Conservation (phyloP, 2,329 filamentous ascomycete genomes). For the Stachybotrys chartarum region DNA sequence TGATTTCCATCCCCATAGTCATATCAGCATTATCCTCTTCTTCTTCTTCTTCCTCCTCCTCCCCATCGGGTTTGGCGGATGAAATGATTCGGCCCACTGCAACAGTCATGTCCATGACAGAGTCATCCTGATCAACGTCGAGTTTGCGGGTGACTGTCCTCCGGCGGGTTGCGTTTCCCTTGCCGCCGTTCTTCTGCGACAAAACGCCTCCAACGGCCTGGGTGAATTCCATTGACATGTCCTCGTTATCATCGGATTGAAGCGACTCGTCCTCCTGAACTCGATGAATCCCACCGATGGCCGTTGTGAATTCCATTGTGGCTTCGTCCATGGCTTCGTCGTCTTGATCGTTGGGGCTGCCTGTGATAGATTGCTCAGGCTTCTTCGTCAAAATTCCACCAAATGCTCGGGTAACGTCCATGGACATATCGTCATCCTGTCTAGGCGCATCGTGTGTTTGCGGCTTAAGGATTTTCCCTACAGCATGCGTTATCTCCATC, state of each 20-base stretch:
- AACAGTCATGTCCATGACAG: conserved; percentile 48
- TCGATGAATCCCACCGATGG: conserved; percentile 62
- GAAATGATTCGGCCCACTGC: conserved; percentile 48
- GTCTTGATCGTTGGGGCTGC: conserved; percentile 15
- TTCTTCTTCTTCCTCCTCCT: conserved; percentile 28
- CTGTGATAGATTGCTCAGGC: conserved; percentile 3
- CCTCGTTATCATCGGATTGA: conserved; percentile 45
- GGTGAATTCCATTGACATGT: conserved; percentile 76
- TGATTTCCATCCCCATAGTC: conserved; percentile 59
- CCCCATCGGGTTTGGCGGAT: conserved; percentile 17
- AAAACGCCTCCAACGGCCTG: conserved; percentile 55
- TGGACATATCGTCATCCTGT: conserved; percentile 68
- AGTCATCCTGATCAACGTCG: conserved; percentile 21
- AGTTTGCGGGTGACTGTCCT: conserved; percentile 21
- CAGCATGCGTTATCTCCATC: conserved; percentile 49
- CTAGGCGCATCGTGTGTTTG: conserved; percentile 32
- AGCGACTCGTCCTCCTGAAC: conserved; percentile 21
- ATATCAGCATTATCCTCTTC: conserved; percentile 13
- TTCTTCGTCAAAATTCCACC: conserved; percentile 64
- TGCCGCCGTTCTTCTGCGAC: conserved; percentile 18
- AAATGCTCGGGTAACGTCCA: conserved; percentile 84
- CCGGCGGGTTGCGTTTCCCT: conserved; percentile 11
- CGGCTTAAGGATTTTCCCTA: conserved; percentile 45
- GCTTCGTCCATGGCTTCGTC: conserved; percentile 33
- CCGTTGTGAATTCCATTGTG: conserved; percentile 76